A percentile compares a stretch with the other conserved stretches of the same genome.
Evolutionary conservation across 202 grass and related monocot species (phyloP).

Genomic region (Digitaria exilis): DNA sequence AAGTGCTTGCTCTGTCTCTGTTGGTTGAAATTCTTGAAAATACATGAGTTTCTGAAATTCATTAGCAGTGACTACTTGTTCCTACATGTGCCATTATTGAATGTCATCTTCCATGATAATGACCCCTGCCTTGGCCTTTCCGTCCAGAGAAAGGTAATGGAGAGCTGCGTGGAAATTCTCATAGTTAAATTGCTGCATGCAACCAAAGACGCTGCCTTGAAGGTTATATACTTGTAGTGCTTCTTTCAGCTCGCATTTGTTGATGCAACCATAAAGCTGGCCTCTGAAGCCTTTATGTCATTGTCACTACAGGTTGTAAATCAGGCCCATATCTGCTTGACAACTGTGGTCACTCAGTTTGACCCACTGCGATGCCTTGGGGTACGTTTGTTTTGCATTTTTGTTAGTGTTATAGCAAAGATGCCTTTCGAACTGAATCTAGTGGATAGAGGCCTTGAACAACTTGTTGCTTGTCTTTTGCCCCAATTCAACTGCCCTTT

Average conservation of each 20-base stretch:
- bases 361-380: constrained; percentile 75
- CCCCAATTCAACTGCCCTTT: neutral
- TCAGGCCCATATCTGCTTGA: constrained; percentile 83
- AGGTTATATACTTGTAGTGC: constrained; percentile 47
- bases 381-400: constrained; percentile 48
- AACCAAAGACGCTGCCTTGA: constrained; percentile 76
- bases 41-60: constrained; percentile 10
- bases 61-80: constrained; percentile 23
- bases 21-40: too few relatives aligned
- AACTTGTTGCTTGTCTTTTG: neutral
- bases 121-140: constrained; percentile 37
- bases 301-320: constrained; percentile 76
- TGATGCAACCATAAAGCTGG: constrained; percentile 25
- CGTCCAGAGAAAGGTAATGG: constrained; percentile 66
- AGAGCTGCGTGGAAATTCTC: constrained; percentile 70
- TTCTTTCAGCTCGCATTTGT: constrained; percentile 17
- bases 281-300: constrained; percentile 29
- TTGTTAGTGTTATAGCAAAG: neutral
- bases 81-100: constrained; percentile 32
- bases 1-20: neutral
- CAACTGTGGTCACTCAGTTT: constrained; percentile 65
- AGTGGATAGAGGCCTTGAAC: constrained; percentile 7
- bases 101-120: constrained; percentile 40
- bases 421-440: neutral
- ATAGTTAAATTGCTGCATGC: constrained; percentile 76